phyloP scores from a whole-genome alignment of 176 grass and related monocot genomes.

The Secale cereale region DNA sequence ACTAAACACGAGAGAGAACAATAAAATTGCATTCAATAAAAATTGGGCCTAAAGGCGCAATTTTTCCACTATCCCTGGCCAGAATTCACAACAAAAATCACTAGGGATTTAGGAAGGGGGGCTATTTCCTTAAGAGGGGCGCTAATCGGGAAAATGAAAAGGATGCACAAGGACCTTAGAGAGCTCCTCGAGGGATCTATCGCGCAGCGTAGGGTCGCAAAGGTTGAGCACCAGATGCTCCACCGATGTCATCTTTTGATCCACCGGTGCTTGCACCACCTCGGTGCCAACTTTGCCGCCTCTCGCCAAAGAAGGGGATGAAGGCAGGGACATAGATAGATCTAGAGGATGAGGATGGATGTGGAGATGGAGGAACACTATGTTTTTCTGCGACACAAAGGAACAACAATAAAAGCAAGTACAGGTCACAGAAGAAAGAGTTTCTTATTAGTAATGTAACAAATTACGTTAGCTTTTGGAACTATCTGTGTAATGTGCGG shows the following conservation, averaged over 20 bases:
- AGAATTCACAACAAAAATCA: not conserved
- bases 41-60: not conserved
- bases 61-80: not conserved
- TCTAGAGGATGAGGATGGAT: slow-evolving; percentile 20
- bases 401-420: not conserved
- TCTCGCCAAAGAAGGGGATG: not conserved
- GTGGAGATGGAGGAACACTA: slow-evolving; percentile 8
- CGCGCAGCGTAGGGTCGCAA: slow-evolving; percentile 48
- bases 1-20: not conserved
- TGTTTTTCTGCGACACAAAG: slow-evolving; percentile 32
- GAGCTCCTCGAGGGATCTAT: slow-evolving; percentile 63
- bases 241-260: slow-evolving; percentile 38
- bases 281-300: not conserved
- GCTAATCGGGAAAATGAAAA: not conserved
- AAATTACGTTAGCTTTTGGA: not conserved
- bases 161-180: slow-evolving; percentile 44
- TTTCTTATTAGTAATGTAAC: not conserved
- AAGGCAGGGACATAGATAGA: slow-evolving; percentile 17
- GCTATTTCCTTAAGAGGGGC: not conserved
- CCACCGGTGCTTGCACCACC: not conserved
- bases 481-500: not conserved
- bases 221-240: slow-evolving; percentile 62
- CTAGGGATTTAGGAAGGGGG: not conserved
- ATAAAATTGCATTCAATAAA: not conserved
- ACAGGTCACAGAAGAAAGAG: too few relatives aligned